Conservation (phyloP, 805 yeast genomes). For the Starmerella apicola region DNA sequence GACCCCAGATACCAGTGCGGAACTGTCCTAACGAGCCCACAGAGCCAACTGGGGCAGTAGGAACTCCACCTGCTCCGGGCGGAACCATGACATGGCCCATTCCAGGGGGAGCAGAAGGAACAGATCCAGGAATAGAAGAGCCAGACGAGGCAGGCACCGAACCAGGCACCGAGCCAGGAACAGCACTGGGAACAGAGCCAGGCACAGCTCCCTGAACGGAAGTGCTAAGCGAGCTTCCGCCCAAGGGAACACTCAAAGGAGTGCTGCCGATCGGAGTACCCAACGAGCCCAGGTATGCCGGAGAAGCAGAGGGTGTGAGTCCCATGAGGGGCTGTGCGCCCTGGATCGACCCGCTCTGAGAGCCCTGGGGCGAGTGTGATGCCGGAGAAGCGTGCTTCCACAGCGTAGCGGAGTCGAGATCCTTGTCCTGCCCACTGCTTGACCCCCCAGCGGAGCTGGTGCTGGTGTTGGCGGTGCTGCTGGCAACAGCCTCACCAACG, state of each 20-base stretch:
- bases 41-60: not conserved
- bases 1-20: conserved; percentile 19
- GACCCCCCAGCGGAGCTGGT: too few relatives aligned
- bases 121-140: too few relatives aligned
- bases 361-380: not conserved
- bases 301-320: conserved; percentile 8
- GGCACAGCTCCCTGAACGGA: too few relatives aligned
- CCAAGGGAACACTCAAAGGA: too few relatives aligned
- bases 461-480: too few relatives aligned
- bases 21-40: conserved; percentile 11
- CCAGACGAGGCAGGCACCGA: too few relatives aligned
- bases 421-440: too few relatives aligned
- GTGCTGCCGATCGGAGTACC: not conserved
- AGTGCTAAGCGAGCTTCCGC: too few relatives aligned
- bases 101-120: conserved; percentile 1
- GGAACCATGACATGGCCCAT: conserved; percentile 1
- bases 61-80: not conserved
- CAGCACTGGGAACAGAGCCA: too few relatives aligned
- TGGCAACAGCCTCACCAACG: too few relatives aligned
- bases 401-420: not conserved
- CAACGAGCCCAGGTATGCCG: conserved; percentile 9
- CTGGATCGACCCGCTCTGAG: not conserved
- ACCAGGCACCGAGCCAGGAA: too few relatives aligned
- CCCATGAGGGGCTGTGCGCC: conserved; percentile 4
- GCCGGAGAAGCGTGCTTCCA: not conserved